Evolutionary conservation across 73 alveolate genomes (phyloP).

Genomic region (Blepharisma japonicum): DNA sequence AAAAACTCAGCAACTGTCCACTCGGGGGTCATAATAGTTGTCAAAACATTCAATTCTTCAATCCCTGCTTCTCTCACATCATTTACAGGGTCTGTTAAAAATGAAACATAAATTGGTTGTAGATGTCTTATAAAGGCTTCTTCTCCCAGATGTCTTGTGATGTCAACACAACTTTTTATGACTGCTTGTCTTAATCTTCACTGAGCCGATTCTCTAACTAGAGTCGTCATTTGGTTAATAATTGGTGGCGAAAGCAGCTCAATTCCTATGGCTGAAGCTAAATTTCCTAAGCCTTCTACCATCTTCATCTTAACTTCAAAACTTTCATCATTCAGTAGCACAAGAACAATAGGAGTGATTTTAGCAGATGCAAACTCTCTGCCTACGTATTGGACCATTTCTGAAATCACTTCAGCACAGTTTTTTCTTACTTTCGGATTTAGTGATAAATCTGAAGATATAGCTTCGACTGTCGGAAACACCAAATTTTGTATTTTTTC

Average conservation of each 20-base stretch:
- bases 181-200: conserved; percentile 96
- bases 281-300: not conserved
- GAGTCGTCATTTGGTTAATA: conserved; percentile 62
- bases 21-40: conserved; percentile 69
- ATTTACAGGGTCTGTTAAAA: conserved; percentile 93
- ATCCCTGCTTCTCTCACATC: conserved; percentile 90
- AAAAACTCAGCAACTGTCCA: conserved; percentile 86
- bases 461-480: conserved; percentile 34
- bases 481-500: conserved; percentile 62
- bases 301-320: not conserved
- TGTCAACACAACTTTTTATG: conserved; percentile 71
- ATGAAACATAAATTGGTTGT: conserved; percentile 79
- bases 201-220: conserved; percentile 85
- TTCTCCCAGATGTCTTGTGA: conserved; percentile 57
- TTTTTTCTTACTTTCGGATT: not conserved
- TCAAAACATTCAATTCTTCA: conserved; percentile 71
- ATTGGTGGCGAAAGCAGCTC: conserved; percentile 71
- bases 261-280: not conserved
- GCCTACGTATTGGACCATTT: conserved; percentile 7
- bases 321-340: not conserved
- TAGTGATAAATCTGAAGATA: not conserved
- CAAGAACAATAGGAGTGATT: not conserved
- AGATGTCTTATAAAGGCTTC: conserved; percentile 81
- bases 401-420: conserved; percentile 9
- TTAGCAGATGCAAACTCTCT: not conserved